phyloP scores from a whole-genome alignment of 495 filamentous ascomycete species.

The Hypoxylon lienhwacheense region DNA sequence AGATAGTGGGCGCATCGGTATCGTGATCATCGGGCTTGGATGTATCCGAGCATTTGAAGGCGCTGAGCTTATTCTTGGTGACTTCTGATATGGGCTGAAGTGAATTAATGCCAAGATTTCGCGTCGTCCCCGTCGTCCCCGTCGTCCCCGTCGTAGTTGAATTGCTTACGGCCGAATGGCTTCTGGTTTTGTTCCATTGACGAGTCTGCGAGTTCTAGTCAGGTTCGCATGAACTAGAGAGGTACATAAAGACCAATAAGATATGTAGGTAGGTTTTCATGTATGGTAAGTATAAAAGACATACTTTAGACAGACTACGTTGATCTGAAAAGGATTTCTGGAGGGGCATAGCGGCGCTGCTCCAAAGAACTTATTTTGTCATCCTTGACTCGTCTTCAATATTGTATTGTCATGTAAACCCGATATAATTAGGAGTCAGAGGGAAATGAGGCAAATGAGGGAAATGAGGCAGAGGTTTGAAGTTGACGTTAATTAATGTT shows the following conservation, averaged over 20 bases:
- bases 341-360: conserved; percentile 45
- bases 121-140: conserved; percentile 14
- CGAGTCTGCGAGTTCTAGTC: conserved; percentile 36
- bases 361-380: conserved; percentile 10
- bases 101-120: conserved; percentile 25
- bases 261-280: no score
- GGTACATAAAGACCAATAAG: no score
- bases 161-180: conserved; percentile 43
- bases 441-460: neutral
- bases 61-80: conserved; percentile 54
- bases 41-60: conserved; percentile 47
- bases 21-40: conserved; percentile 13
- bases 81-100: conserved; percentile 50
- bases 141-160: conserved; percentile 13
- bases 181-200: conserved; percentile 55
- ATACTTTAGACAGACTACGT: conserved; percentile 38
- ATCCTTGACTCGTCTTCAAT: conserved; percentile 15
- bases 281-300: neutral
- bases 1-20: neutral
- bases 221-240: conserved; percentile 1
- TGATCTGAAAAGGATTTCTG: conserved; percentile 57
- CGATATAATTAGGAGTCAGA: neutral
- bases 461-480: neutral
- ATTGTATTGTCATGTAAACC: neutral
- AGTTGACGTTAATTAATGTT: neutral